A percentile compares a stretch with the other conserved stretches of the same genome.
Conservation (phyloP, 139 green algal species). For the Chlamydomonas sphaeroides region DNA sequence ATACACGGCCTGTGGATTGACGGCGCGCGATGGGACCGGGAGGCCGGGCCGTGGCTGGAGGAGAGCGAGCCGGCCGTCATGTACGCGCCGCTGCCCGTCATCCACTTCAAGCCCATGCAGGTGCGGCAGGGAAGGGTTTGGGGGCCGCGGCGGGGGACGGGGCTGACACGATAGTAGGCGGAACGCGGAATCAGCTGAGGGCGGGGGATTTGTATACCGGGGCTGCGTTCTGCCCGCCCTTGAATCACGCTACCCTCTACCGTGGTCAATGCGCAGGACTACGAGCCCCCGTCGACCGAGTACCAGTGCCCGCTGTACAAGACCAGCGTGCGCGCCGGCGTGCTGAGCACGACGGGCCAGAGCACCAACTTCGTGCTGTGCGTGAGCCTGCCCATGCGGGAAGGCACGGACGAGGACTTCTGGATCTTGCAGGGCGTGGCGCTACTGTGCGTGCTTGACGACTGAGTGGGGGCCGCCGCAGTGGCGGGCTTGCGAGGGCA, state of each 20-base stretch:
- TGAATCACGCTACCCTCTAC: too few relatives aligned
- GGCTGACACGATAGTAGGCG: too few relatives aligned
- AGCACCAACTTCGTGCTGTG: slow-evolving; percentile 85
- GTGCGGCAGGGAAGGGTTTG: too few relatives aligned
- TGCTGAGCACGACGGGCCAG: slow-evolving; percentile 84
- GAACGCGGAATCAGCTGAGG: too few relatives aligned
- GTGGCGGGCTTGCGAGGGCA: too few relatives aligned
- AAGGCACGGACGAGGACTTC: slow-evolving; percentile 65
- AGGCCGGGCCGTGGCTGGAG: slow-evolving; percentile 48
- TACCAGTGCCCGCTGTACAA: slow-evolving; percentile 91
- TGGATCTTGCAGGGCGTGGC: slow-evolving; percentile 87
- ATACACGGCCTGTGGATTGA: slow-evolving; percentile 86
- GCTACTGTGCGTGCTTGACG: slow-evolving; percentile 76
- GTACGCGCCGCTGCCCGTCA: slow-evolving; percentile 77
- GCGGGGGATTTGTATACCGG: too few relatives aligned
- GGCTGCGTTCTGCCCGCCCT: too few relatives aligned
- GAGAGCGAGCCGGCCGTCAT: slow-evolving; percentile 79
- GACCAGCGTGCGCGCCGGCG: slow-evolving; percentile 78
- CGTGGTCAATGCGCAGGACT: too few relatives aligned
- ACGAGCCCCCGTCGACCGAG: slow-evolving; percentile 53
- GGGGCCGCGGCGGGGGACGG: too few relatives aligned
- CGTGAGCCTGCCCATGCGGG: slow-evolving; percentile 72
- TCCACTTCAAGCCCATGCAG: slow-evolving; percentile 72
- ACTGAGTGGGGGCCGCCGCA: slow-evolving; percentile 42
- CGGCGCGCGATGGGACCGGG: slow-evolving; percentile 69